Evolutionary conservation across 331 rosid species (phyloP).

Genomic region (Pyracantha coccinea): DNA sequence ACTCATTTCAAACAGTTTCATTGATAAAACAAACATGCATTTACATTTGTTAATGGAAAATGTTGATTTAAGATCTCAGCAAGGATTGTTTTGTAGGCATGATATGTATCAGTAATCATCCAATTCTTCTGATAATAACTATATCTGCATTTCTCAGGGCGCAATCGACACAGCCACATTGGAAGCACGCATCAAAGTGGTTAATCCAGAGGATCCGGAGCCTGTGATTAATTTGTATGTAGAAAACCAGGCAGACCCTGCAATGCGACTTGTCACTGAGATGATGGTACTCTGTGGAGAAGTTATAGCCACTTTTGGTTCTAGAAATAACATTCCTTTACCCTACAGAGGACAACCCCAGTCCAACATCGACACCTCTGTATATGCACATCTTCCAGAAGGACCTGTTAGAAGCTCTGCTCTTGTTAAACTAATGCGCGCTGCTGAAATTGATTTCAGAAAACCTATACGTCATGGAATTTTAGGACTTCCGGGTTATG

Average conservation of each 20-base stretch:
- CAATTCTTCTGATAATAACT: background rate
- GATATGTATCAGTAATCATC: background rate
- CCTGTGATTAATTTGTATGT: constrained; percentile 79
- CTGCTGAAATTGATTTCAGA: constrained; percentile 96
- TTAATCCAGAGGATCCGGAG: constrained; percentile 72
- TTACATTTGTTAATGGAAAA: background rate
- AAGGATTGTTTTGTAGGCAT: background rate
- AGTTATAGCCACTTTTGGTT: constrained; percentile 78
- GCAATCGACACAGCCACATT: constrained; percentile 68
- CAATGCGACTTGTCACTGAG: constrained; percentile 93
- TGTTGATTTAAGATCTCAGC: background rate
- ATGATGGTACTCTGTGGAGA: constrained; percentile 99
- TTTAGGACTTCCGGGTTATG: constrained; percentile 89
- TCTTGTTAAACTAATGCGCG: constrained; percentile 78
- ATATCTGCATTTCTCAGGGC: constrained; percentile 51
- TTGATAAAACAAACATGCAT: background rate
- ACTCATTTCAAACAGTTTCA: background rate
- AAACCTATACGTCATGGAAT: constrained; percentile 88
- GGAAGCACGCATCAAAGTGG: constrained; percentile 87
- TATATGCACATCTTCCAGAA: constrained; percentile 91
- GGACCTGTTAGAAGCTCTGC: constrained; percentile 97
- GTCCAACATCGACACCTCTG: constrained; percentile 63
- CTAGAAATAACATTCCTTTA: constrained; percentile 63
- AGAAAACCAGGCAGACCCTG: constrained; percentile 94
- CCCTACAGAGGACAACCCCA: constrained; percentile 99